A percentile compares a stretch with the other conserved stretches of the same genome.
Evolutionary conservation across 768 basidiomycete genomes (phyloP).

Genomic region (Pulveroboletus frians): DNA sequence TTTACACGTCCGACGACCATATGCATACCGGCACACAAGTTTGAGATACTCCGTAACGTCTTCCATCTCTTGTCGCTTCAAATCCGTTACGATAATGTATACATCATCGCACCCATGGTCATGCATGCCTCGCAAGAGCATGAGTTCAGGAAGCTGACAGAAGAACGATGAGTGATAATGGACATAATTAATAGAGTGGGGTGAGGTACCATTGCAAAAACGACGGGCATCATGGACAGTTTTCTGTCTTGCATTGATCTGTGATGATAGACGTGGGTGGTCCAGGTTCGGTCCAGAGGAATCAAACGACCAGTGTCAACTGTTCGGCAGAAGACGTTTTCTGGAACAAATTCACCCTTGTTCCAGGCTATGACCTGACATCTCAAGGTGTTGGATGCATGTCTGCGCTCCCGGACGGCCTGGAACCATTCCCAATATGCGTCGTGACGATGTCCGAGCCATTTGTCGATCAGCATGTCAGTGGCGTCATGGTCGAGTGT

Average conservation of each 20-base stretch:
- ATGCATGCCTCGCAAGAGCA: constrained; percentile 78
- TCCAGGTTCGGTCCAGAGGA: constrained; percentile 78
- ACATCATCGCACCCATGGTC: constrained; percentile 75
- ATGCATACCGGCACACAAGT: constrained; percentile 61
- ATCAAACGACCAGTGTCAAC: constrained; percentile 75
- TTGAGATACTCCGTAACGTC: constrained; percentile 76
- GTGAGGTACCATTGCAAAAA: constrained; percentile 66
- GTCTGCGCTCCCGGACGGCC: constrained; percentile 61
- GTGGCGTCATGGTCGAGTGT: constrained; percentile 73
- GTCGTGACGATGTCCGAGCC: constrained; percentile 76
- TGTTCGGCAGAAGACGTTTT: constrained; percentile 75
- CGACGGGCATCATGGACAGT: constrained; percentile 72
- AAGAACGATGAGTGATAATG: background rate
- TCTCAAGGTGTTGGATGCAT: constrained; percentile 46
- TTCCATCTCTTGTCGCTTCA: constrained; percentile 78
- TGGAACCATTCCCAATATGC: constrained; percentile 75
- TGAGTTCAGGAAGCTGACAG: constrained; percentile 66
- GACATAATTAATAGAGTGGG: background rate
- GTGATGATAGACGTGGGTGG: constrained; percentile 76
- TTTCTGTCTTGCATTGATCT: constrained; percentile 69
- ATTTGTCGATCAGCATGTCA: constrained; percentile 76
- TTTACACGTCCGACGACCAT: constrained; percentile 55
- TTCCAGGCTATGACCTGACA: constrained; percentile 47
- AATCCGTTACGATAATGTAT: constrained; percentile 72
- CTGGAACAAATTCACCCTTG: constrained; percentile 73